These are phyloP conservation scores for Syzygium aqueum DNA, from an alignment of 345 rosid genomes.

Conservation along the genomic window DNA sequence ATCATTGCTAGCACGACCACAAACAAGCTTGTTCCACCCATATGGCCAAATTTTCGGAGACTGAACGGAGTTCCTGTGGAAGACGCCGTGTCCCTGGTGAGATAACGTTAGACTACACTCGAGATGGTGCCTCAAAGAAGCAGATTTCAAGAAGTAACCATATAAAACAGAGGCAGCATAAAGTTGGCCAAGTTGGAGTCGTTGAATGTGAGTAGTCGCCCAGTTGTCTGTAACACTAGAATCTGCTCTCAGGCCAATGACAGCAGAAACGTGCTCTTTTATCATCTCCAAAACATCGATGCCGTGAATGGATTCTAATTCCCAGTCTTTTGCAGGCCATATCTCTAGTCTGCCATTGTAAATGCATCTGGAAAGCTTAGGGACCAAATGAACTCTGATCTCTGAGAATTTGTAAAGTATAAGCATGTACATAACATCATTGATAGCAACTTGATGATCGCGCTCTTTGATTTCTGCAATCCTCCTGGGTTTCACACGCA, in stretches of 20 bases:
- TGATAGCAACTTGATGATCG: constrained; percentile 57
- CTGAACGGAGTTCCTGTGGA: constrained; percentile 18
- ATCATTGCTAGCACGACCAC: constrained; percentile 18
- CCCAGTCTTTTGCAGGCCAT: constrained; percentile 89
- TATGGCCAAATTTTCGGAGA: constrained; percentile 20
- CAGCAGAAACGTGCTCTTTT: constrained; percentile 59
- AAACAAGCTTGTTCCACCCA: constrained; percentile 26
- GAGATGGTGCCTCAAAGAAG: constrained; percentile 55
- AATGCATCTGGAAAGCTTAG: constrained; percentile 76
- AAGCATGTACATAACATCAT: constrained; percentile 86
- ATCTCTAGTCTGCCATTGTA: constrained; percentile 84
- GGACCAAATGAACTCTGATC: constrained; percentile 72
- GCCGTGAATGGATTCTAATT: constrained; percentile 71
- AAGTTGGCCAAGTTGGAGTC: constrained; percentile 33
- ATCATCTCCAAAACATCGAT: constrained; percentile 64
- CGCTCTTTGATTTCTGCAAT: constrained; percentile 65
- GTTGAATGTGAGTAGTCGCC: constrained; percentile 67
- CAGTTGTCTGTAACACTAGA: constrained; percentile 76
- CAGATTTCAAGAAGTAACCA: constrained; percentile 86
- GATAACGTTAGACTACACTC: constrained; percentile 33
- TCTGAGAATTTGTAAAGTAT: constrained; percentile 79
- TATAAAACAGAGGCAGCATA: constrained; percentile 66
- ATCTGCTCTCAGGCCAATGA: constrained; percentile 64
- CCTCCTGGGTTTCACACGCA: constrained; percentile 42
- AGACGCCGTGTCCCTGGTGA: constrained; percentile 10